Percentiles rank a stretch among this genome's conserved stretches.
phyloP scores from a whole-genome alignment of 176 grass and related monocot species.

The barley (Hordeum vulgare) region DNA sequence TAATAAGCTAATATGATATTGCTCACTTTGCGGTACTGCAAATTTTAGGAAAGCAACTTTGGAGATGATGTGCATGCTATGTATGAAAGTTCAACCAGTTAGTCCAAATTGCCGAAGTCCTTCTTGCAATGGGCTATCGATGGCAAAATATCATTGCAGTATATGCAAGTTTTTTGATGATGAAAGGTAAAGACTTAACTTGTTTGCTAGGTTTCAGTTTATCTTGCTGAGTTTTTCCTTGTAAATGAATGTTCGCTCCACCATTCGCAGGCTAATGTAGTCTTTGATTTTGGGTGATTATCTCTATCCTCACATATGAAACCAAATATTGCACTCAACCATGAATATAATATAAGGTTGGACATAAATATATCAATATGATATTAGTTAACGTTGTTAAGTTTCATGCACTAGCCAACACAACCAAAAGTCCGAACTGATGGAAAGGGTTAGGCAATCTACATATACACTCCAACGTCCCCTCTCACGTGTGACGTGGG shows the following conservation, averaged over 20 bases:
- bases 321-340: neutral
- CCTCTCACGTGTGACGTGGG: too few species aligned
- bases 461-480: too few species aligned
- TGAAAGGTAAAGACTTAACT: slow-evolving; percentile 47
- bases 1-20: neutral
- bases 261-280: too few species aligned
- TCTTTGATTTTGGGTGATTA: neutral
- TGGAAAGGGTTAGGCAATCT: too few species aligned
- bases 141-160: slow-evolving; percentile 82
- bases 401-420: too few species aligned
- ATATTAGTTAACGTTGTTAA: neutral
- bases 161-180: slow-evolving; percentile 97
- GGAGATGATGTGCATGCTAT: slow-evolving; percentile 96
- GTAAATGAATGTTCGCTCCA: neutral
- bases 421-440: too few species aligned
- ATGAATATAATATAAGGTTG: neutral
- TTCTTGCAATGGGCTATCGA: slow-evolving; percentile 61
- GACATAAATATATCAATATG: neutral
- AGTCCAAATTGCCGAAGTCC: slow-evolving; percentile 53
- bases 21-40: slow-evolving; percentile 14
- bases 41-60: slow-evolving; percentile 61
- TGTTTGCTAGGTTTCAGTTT: neutral
- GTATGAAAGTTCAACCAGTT: slow-evolving; percentile 69
- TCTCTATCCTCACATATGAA: neutral
- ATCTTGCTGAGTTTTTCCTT: neutral